Conservation (phyloP, 495 filamentous ascomycete species). For the Xylaria bambusicola region DNA sequence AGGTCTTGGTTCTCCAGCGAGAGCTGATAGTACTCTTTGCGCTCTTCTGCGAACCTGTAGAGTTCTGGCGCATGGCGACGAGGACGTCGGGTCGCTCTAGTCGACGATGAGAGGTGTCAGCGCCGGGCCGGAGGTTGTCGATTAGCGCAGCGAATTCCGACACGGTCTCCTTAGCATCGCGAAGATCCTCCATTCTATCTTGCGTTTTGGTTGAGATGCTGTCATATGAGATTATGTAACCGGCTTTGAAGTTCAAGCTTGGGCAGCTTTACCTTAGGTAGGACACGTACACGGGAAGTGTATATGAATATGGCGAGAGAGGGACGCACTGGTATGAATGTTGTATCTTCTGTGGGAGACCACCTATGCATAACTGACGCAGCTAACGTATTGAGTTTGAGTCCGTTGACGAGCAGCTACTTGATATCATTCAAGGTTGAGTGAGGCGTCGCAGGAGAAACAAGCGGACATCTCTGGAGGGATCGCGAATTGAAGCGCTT, state of each 20-base stretch:
- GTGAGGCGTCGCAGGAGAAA: too few species aligned
- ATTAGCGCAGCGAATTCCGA: slow-evolving; percentile 45
- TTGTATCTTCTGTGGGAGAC: too few species aligned
- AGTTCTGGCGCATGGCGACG: slow-evolving; percentile 19
- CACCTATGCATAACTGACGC: too few species aligned
- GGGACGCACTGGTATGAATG: too few species aligned
- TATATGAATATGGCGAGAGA: too few species aligned
- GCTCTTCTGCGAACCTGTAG: slow-evolving; percentile 19
- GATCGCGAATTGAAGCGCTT: too few species aligned
- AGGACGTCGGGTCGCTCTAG: slow-evolving; percentile 1
- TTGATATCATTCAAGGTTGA: too few species aligned
- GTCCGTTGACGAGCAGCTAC: too few species aligned
- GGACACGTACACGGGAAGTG: not conserved
- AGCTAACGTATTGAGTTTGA: too few species aligned
- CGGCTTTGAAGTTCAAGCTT: not conserved
- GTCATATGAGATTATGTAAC: not conserved
- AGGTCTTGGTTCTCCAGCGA: slow-evolving; percentile 1
- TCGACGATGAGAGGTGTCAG: slow-evolving; percentile 12
- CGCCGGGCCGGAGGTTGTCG: slow-evolving; percentile 43
- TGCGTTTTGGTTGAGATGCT: not conserved
- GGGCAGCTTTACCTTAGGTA: not conserved
- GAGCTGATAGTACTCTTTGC: slow-evolving; percentile 8
- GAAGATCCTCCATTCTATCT: slow-evolving; percentile 27
- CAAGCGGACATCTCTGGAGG: too few species aligned
- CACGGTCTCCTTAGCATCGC: slow-evolving; percentile 26